Evolutionary conservation across 148 eudicot genomes (phyloP), one percentile per base, ranked within the genome.

Genomic region (Cornus kousa): DNA sequence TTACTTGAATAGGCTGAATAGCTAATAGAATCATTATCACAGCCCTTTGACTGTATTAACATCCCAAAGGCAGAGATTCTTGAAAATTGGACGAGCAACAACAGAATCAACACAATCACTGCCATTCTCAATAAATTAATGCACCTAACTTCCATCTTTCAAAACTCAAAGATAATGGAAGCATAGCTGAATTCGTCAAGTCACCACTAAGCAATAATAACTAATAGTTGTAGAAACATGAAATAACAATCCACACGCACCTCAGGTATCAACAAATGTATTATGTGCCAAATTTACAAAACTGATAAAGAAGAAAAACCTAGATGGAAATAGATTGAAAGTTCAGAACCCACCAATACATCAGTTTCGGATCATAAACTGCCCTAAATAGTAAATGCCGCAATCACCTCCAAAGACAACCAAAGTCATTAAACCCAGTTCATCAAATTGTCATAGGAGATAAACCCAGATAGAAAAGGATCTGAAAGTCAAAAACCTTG

Each of bases 61-160:
- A 72, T 66, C 71, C 71, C 59, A 46, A 84, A 86, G 66, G 89
- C 88, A 75, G 67, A 72, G 72, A 72, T 72, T 59, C 24, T 73
- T 72, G 80, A 81, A 31, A 76, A 81, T 82, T 85, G 89, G 80
- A 89, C 80, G 75, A 85, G 80, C 57, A 89, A 73, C 7, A 80
- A 76, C 39, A 92, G 75, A 80, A 83, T 76, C 81, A 86, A 76
- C 31, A 85, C 57, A 76, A 85, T 67, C 65, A 85, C 77, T 67
- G 67, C 65, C 76, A 84, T 79, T 79, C 85, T 83, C 71, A 77
- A n/a, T 46, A 73, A 76, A 70, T 53, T 40, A 69, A n/a, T 33
- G 48, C 67, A 64, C 73, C 77, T 81, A 77, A 70, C 31, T 11
- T 57, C 83, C 91, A 86, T 90, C 73, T 75, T 83, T 60, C 72